These are phyloP conservation scores for Ambrosia artemisiifolia DNA, from an alignment of 129 eudicot genomes.

Conservation along the genomic window DNA sequence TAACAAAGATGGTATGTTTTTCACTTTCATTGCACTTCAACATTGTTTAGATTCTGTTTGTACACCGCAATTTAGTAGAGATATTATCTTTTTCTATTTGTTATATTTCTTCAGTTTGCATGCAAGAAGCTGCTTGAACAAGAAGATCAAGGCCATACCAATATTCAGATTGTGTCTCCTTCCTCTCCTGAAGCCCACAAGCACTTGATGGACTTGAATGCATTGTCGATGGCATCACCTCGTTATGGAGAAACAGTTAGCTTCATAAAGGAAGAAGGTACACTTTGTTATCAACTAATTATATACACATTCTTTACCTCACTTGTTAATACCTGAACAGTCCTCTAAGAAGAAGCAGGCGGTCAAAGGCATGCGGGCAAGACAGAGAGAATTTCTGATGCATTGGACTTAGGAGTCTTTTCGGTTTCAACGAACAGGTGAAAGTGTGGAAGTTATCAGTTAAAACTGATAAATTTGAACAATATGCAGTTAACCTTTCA, in stretches of 20 bases:
- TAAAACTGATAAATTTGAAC: too few species aligned
- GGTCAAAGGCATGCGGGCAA: too few species aligned
- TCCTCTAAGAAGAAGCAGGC: too few species aligned
- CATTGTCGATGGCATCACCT: background rate
- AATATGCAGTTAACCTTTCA: background rate
- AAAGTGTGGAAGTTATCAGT: too few species aligned
- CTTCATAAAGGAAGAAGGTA: conserved; percentile 18
- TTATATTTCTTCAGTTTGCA: background rate
- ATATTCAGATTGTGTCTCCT: background rate
- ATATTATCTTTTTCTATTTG: background rate
- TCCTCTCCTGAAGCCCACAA: background rate
- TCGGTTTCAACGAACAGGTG: too few species aligned
- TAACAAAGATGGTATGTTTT: background rate
- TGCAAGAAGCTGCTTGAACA: conserved; percentile 13
- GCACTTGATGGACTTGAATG: background rate
- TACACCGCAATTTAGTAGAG: background rate
- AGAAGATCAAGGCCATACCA: conserved; percentile 1
- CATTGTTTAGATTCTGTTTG: background rate
- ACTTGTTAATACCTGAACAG: too few species aligned
- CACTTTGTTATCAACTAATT: too few species aligned
- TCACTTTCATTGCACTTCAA: background rate
- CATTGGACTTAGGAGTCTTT: too few species aligned
- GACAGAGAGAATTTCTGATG: too few species aligned
- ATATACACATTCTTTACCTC: too few species aligned
- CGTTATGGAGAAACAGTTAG: background rate